phyloP scores from a whole-genome alignment of 2,329 filamentous ascomycete genomes.

The Verticillium nubilum region DNA sequence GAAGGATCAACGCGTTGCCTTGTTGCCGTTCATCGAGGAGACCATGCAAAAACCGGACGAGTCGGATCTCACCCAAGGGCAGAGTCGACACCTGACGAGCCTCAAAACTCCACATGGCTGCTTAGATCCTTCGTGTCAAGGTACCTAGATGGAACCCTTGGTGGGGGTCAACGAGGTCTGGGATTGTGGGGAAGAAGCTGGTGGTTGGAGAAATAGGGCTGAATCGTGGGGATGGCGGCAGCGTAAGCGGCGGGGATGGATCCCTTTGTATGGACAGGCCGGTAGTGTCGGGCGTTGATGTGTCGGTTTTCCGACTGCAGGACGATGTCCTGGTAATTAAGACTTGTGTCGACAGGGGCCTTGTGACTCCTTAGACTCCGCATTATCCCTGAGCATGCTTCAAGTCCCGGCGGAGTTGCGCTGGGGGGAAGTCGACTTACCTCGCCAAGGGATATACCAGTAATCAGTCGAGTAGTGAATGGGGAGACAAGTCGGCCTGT shows the following conservation, averaged over 20 bases:
- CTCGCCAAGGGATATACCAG: neutral
- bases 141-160: neutral
- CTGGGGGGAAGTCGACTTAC: neutral
- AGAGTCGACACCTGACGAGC: neutral
- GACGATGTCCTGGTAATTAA: neutral
- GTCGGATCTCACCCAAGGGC: neutral
- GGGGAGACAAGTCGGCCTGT: neutral
- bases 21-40: neutral
- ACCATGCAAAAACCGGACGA: neutral
- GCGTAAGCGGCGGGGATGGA: neutral
- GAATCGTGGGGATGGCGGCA: neutral
- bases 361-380: too few species aligned
- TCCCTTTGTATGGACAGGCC: neutral
- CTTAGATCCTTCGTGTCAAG: neutral
- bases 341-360: too few species aligned
- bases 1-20: neutral
- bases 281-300: neutral
- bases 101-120: neutral
- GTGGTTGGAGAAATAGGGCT: neutral
- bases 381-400: too few species aligned
- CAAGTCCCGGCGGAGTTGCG: neutral
- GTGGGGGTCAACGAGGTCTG: neutral
- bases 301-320: constrained; percentile 14
- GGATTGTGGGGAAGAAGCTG: neutral
- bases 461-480: neutral